phyloP scores from a whole-genome alignment of 805 yeast species.

The Candida insectalens region DNA sequence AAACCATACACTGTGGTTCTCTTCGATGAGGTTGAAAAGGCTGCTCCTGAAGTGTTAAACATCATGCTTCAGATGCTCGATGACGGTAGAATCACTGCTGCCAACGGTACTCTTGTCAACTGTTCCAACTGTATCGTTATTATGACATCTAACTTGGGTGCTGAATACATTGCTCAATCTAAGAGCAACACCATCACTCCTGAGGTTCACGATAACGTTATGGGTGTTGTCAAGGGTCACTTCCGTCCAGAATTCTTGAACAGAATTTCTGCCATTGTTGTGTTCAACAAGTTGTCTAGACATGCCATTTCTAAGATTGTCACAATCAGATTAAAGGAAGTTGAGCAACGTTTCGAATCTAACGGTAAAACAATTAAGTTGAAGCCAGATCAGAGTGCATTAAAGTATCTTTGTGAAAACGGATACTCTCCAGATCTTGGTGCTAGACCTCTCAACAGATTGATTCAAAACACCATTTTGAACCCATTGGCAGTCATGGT shows the following conservation, averaged over 20 bases:
- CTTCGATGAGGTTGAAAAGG: constrained; percentile 97
- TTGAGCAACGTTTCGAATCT: constrained; percentile 73
- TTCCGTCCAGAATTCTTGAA: constrained; percentile 97
- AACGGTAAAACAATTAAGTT: constrained; percentile 74
- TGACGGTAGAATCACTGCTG: constrained; percentile 92
- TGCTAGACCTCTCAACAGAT: constrained; percentile 91
- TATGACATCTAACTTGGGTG: constrained; percentile 97
- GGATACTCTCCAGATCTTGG: constrained; percentile 94
- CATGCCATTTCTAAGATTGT: constrained; percentile 91
- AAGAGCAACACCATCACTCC: constrained; percentile 55
- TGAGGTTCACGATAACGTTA: constrained; percentile 65
- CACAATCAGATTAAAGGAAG: constrained; percentile 71
- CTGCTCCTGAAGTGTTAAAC: constrained; percentile 95
- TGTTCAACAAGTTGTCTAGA: constrained; percentile 86
- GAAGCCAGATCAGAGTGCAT: constrained; percentile 65
- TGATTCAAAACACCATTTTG: constrained; percentile 81
- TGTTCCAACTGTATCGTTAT: constrained; percentile 88
- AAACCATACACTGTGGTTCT: constrained; percentile 93
- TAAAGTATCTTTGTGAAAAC: constrained; percentile 70
- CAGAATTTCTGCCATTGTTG: constrained; percentile 87
- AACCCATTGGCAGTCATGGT: constrained; percentile 85
- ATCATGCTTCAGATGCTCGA: constrained; percentile 86
- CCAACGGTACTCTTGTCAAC: constrained; percentile 88
- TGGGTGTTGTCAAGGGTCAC: constrained; percentile 76
- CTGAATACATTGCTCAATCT: constrained; percentile 68